Evolutionary conservation across 78 protist species (phyloP).

Genomic region (Andalucia godoyi): DNA sequence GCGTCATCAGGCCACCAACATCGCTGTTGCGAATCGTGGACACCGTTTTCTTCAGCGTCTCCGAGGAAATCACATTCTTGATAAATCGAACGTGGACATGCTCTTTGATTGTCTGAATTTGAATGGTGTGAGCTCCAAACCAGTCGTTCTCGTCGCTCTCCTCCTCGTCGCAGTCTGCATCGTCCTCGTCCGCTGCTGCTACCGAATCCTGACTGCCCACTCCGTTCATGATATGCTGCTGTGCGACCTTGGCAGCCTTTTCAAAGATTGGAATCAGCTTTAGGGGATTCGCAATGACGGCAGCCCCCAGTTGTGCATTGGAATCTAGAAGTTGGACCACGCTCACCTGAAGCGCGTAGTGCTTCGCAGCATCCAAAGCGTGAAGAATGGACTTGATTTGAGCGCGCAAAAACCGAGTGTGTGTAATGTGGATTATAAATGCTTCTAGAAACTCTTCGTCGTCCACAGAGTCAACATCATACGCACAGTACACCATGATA

Average conservation of each 20-base stretch:
- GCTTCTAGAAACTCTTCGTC: too few species aligned
- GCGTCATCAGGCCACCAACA: background rate
- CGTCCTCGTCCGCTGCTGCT: background rate
- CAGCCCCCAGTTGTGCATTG: background rate
- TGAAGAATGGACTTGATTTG: too few species aligned
- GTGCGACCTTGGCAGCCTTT: background rate
- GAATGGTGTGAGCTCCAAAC: too few species aligned
- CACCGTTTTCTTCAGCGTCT: background rate
- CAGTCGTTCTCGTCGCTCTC: too few species aligned
- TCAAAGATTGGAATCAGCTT: constrained; percentile 2
- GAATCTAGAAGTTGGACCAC: too few species aligned
- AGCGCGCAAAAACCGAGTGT: too few species aligned
- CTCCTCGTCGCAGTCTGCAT: background rate
- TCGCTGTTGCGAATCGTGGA: constrained; percentile 9
- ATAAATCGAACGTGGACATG: background rate
- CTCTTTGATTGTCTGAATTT: background rate
- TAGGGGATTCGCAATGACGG: background rate
- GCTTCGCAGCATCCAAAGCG: too few species aligned
- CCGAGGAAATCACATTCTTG: background rate
- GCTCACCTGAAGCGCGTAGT: too few species aligned
- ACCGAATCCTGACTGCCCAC: background rate
- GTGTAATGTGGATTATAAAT: too few species aligned
- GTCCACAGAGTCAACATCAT: too few species aligned
- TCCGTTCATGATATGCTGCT: background rate
- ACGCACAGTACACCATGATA: too few species aligned